Percentiles rank a stretch among this genome's conserved stretches.
Evolutionary conservation across 176 grass and related monocot species (phyloP).

Genomic region (Areca catechu): DNA sequence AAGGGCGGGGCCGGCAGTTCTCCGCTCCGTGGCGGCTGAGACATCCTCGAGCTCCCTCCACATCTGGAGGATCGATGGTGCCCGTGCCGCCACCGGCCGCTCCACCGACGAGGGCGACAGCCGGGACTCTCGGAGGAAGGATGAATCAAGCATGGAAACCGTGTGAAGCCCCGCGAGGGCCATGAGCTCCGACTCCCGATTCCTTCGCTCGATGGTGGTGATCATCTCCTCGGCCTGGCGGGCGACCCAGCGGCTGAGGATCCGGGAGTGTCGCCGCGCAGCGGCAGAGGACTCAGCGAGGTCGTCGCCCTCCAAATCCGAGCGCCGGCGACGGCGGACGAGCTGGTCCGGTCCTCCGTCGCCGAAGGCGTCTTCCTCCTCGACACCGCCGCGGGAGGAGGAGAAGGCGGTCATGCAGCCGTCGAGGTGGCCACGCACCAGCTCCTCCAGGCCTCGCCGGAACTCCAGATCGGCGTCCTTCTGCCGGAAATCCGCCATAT

Average conservation of each 20-base stretch:
- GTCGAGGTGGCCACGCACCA: constrained; percentile 92
- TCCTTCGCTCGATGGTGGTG: constrained; percentile 72
- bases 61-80: constrained; percentile 71
- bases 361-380: constrained; percentile 1
- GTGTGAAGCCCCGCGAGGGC: constrained; percentile 77
- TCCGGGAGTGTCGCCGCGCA: constrained; percentile 42
- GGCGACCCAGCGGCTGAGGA: constrained; percentile 89
- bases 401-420: constrained; percentile 55
- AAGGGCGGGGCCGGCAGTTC: not conserved
- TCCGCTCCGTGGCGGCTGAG: constrained; percentile 6
- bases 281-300: constrained; percentile 20
- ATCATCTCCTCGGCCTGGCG: constrained; percentile 98
- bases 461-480: constrained; percentile 64
- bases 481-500: constrained; percentile 47
- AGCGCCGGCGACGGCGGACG: constrained; percentile 32
- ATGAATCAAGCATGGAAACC: constrained; percentile 78
- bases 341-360: constrained; percentile 10
- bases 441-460: constrained; percentile 93
- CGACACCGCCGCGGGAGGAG: constrained; percentile 35
- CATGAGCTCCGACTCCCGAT: constrained; percentile 82
- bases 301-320: constrained; percentile 12
- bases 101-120: constrained; percentile 20
- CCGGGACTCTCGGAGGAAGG: constrained; percentile 40
- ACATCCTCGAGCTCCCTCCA: constrained; percentile 82
- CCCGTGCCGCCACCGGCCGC: constrained; percentile 12